These are phyloP conservation scores for Boletus barrowsii DNA, from an alignment of 768 basidiomycete genomes.

Conservation along the genomic window DNA sequence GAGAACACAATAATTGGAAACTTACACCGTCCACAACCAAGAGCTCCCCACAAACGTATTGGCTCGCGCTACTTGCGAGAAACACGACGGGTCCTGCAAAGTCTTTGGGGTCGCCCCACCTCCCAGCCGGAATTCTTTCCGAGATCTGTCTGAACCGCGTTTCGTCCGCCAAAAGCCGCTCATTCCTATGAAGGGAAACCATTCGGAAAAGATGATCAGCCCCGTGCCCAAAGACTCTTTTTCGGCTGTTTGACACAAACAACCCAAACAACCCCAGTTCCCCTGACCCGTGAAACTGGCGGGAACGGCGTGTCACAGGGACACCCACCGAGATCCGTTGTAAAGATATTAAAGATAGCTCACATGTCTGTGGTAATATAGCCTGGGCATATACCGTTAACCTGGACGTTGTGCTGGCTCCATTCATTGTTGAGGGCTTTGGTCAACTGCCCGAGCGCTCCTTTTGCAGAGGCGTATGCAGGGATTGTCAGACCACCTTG, in stretches of 20 bases:
- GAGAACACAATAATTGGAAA: slow-evolving; percentile 9
- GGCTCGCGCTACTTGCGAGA: slow-evolving; percentile 59
- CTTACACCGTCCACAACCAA: slow-evolving; percentile 68
- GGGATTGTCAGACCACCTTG: slow-evolving; percentile 72
- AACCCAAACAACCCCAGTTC: slow-evolving; percentile 9
- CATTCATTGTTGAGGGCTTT: slow-evolving; percentile 94
- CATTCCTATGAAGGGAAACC: slow-evolving; percentile 48
- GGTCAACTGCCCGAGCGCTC: slow-evolving; percentile 79
- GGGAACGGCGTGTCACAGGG: slow-evolving; percentile 6
- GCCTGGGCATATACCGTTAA: slow-evolving; percentile 85
- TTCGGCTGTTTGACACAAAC: slow-evolving; percentile 1
- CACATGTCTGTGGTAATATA: slow-evolving; percentile 91
- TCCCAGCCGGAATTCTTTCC: slow-evolving; percentile 64
- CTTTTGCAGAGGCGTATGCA: slow-evolving; percentile 90
- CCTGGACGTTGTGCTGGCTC: slow-evolving; percentile 83
- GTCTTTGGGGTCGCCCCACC: slow-evolving; percentile 66
- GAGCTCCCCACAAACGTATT: slow-evolving; percentile 68
- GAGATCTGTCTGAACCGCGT: slow-evolving; percentile 62
- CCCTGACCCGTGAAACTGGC: not conserved
- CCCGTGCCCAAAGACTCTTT: not conserved
- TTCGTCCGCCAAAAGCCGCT: slow-evolving; percentile 59
- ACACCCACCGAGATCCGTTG: not conserved
- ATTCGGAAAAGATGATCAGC: slow-evolving; percentile 10
- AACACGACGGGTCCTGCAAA: slow-evolving; percentile 68
- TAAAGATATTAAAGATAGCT: slow-evolving; percentile 23